These are phyloP conservation scores for Carallia pectinifolia DNA, from an alignment of 345 rosid species.

Conservation along the genomic window DNA sequence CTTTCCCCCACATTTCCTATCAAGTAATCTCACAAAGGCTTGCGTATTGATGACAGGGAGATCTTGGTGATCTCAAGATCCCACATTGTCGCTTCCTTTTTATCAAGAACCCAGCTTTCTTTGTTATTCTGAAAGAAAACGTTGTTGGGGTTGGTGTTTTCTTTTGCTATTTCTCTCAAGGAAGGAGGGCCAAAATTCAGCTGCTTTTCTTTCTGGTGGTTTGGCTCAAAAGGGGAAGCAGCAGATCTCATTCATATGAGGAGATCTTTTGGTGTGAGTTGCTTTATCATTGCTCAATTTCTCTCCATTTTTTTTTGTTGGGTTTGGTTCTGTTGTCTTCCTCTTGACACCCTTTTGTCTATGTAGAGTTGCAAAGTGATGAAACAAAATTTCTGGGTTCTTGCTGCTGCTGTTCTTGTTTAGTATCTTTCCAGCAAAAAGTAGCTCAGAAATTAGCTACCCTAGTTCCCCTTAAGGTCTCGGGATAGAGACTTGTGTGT, in stretches of 20 bases:
- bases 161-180: too few relatives aligned
- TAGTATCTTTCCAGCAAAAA: conserved; percentile 23
- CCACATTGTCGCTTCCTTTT: conserved; percentile 13
- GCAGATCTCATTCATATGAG: conserved; percentile 79
- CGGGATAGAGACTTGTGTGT: too few relatives aligned
- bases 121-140: conserved; percentile 14
- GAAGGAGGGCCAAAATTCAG: conserved; percentile 10
- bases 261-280: conserved; percentile 77
- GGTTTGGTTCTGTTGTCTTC: conserved; percentile 1
- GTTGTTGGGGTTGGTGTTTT: conserved; percentile 17
- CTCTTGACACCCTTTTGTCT: not conserved
- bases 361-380: not conserved
- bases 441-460: conserved; percentile 23
- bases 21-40: conserved; percentile 38
- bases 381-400: not conserved
- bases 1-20: conserved; percentile 43
- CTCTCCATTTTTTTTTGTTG: not conserved
- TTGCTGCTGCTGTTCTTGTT: not conserved
- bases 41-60: conserved; percentile 27
- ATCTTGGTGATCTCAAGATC: conserved; percentile 33
- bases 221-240: conserved; percentile 32
- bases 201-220: conserved; percentile 16
- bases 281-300: conserved; percentile 8
- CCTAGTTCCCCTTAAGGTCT: not conserved
- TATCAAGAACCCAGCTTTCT: conserved; percentile 20